phyloP scores from a whole-genome alignment of 2,329 filamentous ascomycete species.

The Samsoniella hepiali region DNA sequence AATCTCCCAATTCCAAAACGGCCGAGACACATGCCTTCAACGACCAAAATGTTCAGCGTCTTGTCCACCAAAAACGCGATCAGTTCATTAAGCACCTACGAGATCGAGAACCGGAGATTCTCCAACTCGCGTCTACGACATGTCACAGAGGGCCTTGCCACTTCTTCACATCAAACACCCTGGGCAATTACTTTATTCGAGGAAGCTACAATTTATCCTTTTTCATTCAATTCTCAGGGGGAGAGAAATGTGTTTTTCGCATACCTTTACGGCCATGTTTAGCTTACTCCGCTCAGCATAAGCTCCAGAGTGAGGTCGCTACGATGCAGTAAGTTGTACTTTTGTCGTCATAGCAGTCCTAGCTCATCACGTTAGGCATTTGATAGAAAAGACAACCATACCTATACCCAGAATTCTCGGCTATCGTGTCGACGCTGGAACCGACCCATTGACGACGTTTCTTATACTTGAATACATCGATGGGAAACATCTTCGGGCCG shows the following conservation, averaged over 20 bases:
- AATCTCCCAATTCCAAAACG: no score
- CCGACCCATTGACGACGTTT: not conserved
- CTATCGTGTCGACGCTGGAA: not conserved
- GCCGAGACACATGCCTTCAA: no score
- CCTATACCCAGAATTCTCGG: not conserved
- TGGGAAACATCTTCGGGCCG: not conserved
- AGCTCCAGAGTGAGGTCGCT: not conserved
- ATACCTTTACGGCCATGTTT: not conserved
- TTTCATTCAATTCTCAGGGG: not conserved
- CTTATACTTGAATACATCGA: not conserved
- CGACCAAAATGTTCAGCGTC: not conserved
- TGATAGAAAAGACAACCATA: not conserved
- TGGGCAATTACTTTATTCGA: not conserved
- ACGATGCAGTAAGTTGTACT: not conserved
- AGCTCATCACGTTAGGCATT: not conserved
- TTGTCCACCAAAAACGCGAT: not conserved
- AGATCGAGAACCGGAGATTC: not conserved
- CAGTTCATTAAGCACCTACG: not conserved
- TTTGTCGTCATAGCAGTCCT: no score
- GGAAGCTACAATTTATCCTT: not conserved
- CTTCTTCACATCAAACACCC: not conserved
- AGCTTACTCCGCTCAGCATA: not conserved
- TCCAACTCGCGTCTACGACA: not conserved
- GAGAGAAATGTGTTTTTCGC: not conserved
- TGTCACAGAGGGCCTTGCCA: not conserved